Conservation (phyloP, 306 rosid genomes). For the Lathyrus aphaca region DNA sequence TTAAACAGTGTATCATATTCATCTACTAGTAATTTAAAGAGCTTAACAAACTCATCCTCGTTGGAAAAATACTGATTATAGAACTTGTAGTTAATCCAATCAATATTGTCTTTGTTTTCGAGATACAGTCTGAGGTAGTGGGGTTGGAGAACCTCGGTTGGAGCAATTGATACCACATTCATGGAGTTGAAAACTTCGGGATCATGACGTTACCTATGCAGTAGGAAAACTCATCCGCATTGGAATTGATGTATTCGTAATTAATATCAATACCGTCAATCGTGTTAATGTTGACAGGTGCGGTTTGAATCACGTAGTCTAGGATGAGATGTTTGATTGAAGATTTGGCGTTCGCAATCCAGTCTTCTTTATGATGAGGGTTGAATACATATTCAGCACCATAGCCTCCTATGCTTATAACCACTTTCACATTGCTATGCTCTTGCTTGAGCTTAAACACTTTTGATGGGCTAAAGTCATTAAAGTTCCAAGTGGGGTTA, state of each 20-base stretch:
- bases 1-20: no score
- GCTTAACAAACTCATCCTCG: no score
- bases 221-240: neutral
- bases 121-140: neutral
- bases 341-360: neutral
- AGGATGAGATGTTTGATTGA: neutral
- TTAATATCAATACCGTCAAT: neutral
- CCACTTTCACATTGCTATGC: neutral
- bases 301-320: neutral
- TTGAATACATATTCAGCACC: neutral
- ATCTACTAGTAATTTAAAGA: no score
- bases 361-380: neutral
- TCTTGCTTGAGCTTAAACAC: neutral
- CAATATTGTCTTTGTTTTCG: neutral
- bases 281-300: rapidly evolving
- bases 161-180: neutral
- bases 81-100: neutral
- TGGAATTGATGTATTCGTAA: neutral
- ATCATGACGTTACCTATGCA: neutral
- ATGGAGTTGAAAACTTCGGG: neutral
- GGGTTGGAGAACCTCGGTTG: neutral
- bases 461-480: neutral
- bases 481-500: neutral
- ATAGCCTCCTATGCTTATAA: slow-evolving; percentile 24
- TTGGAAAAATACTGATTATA: neutral